Evolutionary conservation across 257 asterid genomes (phyloP).

Genomic region (Craterostigma plantagineum): DNA sequence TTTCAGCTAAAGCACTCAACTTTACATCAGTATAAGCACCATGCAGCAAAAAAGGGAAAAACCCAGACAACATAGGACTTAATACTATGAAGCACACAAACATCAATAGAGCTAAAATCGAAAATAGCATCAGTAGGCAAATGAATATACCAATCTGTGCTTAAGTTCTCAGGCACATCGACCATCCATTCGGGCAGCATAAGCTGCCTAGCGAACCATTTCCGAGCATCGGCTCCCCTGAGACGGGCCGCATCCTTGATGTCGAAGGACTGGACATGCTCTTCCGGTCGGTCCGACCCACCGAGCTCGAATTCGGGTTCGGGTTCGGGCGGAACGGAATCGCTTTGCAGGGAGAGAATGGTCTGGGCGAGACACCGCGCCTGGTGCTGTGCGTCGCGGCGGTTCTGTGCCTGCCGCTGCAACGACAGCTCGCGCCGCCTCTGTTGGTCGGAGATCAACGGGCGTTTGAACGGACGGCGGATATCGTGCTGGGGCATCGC

Average conservation of each 20-base stretch:
- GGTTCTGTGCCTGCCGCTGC: constrained; percentile 63
- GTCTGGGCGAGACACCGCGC: constrained; percentile 76
- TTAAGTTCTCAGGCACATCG: constrained; percentile 60
- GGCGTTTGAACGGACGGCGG: constrained; percentile 83
- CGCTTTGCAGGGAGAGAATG: constrained; percentile 36
- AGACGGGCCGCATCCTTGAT: constrained; percentile 48
- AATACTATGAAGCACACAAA: neutral
- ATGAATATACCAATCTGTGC: constrained; percentile 42
- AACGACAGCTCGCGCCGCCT: constrained; percentile 70
- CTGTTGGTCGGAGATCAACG: constrained; percentile 79
- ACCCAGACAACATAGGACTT: neutral
- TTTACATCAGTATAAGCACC: neutral
- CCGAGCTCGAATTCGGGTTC: constrained; percentile 11
- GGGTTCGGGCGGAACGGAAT: constrained; percentile 12
- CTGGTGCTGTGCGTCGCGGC: constrained; percentile 71
- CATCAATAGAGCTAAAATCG: too few species aligned
- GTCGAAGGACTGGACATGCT: constrained; percentile 21
- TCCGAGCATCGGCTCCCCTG: constrained; percentile 68
- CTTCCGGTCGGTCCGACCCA: constrained; percentile 15
- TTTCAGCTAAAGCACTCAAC: too few species aligned
- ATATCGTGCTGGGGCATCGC: constrained; percentile 60
- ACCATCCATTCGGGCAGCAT: constrained; percentile 98
- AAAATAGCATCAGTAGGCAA: neutral
- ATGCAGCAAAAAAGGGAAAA: neutral
- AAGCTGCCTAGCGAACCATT: constrained; percentile 88